Evolutionary conservation across 331 rosid species (phyloP), one percentile per base, ranked within the genome.

Genomic region (Ulmus americana): DNA sequence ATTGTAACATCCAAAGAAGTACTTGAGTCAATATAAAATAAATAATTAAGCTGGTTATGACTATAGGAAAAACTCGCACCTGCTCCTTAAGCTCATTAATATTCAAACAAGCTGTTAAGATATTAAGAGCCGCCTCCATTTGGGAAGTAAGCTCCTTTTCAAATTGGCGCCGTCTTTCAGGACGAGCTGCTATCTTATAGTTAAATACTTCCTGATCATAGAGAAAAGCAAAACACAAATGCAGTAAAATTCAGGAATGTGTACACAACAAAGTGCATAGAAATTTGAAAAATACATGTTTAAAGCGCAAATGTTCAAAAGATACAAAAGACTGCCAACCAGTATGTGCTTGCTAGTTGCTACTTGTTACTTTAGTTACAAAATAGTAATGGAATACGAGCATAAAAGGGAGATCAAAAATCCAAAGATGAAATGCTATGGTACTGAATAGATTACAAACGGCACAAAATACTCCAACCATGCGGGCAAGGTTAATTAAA

Each of bases 161-260:
- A 68, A 94, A 94, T 77, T 90, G 99, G 11, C 97, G 96, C 48
- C 97, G 95, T 77, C 99, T 82, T 78, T 94, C 99, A 0, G 92
- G 99, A 18, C 99, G 97, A 73, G 96, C 99, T 59, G 99, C 99
- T 69, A 94, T 94, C 83, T 90, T 94, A 72, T 82, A 82, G 77
- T 94, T 94, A 66, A 72, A 84, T 46, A 94, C 99, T 80, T 94
- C 99, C 99, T 94, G 80, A 74, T 72, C 74, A 67, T 61, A 47
- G 69, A 55, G 73, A 28, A 68, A 61, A 71, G 65, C 16, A 73
- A 18, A 60, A 11, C 39, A 28, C 14, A 28, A 16, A 35, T 45
- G 44, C 11, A 20, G 54, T 39, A 16, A 42, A 62, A 63, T 45
- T 46, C 55, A 47, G 55, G 48, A 3, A 6, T 15, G 43, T 1